Evolutionary conservation across 2,329 filamentous ascomycete genomes (phyloP).

Genomic region (Colletotrichum truncatum): DNA sequence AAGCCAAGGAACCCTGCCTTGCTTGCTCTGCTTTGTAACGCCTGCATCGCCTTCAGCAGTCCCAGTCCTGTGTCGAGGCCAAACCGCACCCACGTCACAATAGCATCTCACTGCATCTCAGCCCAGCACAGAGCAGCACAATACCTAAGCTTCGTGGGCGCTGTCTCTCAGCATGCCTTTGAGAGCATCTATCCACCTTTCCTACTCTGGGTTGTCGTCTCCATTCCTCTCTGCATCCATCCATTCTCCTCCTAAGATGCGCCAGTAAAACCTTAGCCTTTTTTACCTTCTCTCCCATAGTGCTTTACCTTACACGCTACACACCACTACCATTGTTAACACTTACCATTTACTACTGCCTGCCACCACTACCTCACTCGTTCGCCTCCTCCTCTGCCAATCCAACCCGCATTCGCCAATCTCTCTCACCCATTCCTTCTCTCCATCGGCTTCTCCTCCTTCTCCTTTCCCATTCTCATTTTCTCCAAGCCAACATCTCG

Average conservation of each 20-base stretch:
- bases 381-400: background rate
- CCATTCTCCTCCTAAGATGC: slow-evolving; percentile 4
- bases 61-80: background rate
- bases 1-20: no score
- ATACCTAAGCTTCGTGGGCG: background rate
- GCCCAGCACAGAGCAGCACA: background rate
- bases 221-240: slow-evolving; percentile 4
- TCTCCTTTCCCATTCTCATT: background rate
- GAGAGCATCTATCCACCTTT: background rate
- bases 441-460: background rate
- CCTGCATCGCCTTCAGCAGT: background rate
- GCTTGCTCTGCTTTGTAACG: background rate
- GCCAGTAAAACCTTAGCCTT: slow-evolving; percentile 5
- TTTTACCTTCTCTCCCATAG: background rate
- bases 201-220: slow-evolving; percentile 8
- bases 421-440: slow-evolving; percentile 12
- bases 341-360: background rate
- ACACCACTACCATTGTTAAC: background rate
- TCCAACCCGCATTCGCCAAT: slow-evolving; percentile 27
- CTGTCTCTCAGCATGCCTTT: slow-evolving; percentile 1
- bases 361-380: slow-evolving; percentile 1
- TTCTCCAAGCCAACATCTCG: background rate
- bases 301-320: background rate
- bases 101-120: background rate
- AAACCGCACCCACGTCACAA: background rate